phyloP scores from a whole-genome alignment of 306 rosid genomes.

The Comarum palustre region DNA sequence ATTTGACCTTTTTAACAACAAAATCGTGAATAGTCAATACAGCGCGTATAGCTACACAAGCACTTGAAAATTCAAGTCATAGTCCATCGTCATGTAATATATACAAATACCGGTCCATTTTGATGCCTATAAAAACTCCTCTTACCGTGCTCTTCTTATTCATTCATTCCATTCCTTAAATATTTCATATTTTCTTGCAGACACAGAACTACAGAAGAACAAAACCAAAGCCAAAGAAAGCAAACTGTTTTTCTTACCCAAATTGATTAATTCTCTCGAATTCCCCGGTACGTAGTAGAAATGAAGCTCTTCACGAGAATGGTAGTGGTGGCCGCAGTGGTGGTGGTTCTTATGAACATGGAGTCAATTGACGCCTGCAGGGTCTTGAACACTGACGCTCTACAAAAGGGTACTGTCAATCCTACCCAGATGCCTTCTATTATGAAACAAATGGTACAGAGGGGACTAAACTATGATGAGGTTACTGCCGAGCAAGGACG shows the following conservation, averaged over 20 bases:
- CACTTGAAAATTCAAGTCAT: slow-evolving; percentile 6
- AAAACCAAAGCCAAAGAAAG: neutral
- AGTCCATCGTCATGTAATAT: neutral
- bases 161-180: neutral
- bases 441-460: neutral
- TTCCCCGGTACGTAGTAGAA: neutral
- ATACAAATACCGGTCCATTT: neutral
- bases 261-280: neutral
- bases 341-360: slow-evolving; percentile 10
- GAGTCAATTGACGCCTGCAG: slow-evolving; percentile 13
- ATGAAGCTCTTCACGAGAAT: slow-evolving; percentile 12
- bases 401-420: neutral
- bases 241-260: neutral
- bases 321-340: neutral
- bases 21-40: slow-evolving; percentile 11
- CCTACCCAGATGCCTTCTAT: neutral
- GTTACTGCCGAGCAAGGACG: neutral
- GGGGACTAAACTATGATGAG: neutral
- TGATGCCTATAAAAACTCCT: slow-evolving; percentile 8
- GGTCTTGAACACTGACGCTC: neutral
- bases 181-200: neutral
- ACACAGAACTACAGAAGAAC: neutral
- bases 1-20: neutral
- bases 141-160: neutral
- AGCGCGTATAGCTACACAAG: neutral